Evolutionary conservation across 129 eudicot species (phyloP).

Genomic region (Arctium lappa): DNA sequence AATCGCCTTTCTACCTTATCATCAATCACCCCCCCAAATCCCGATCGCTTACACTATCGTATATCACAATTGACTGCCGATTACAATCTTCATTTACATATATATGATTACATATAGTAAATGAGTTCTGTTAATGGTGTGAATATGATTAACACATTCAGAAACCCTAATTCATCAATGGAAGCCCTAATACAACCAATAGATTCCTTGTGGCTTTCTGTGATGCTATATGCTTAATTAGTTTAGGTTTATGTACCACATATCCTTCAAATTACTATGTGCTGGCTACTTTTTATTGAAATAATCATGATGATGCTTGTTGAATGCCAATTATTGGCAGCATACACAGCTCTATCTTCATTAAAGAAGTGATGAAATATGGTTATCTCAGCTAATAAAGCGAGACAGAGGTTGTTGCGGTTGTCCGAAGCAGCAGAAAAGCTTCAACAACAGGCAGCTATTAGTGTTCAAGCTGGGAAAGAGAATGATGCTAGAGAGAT

Average conservation of each 20-base stretch:
- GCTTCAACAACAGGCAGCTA: constrained; percentile 76
- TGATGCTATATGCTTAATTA: not conserved
- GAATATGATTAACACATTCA: not conserved
- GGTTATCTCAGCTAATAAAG: constrained; percentile 70
- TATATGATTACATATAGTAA: not conserved
- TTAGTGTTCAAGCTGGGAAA: constrained; percentile 62
- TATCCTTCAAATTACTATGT: not conserved
- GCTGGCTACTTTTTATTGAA: not conserved
- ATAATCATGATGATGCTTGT: constrained; percentile 14
- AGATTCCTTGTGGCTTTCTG: not conserved
- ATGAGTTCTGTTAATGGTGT: not conserved
- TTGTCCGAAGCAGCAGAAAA: constrained; percentile 93
- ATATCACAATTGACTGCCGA: not conserved
- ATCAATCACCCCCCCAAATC: not conserved
- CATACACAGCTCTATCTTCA: constrained; percentile 7
- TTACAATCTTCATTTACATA: not conserved
- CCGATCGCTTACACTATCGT: not conserved
- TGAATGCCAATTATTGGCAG: constrained; percentile 22
- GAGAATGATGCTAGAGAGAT: constrained; percentile 90
- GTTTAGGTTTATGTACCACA: not conserved
- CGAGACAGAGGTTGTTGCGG: constrained; percentile 82
- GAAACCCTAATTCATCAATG: not conserved
- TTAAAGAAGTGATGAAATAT: constrained; percentile 24
- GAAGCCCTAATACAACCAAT: not conserved
- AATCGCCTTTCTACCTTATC: not conserved